phyloP scores from a whole-genome alignment of 228 moss, liverwort and hornwort species.

The Sphagnum magellanicum region DNA sequence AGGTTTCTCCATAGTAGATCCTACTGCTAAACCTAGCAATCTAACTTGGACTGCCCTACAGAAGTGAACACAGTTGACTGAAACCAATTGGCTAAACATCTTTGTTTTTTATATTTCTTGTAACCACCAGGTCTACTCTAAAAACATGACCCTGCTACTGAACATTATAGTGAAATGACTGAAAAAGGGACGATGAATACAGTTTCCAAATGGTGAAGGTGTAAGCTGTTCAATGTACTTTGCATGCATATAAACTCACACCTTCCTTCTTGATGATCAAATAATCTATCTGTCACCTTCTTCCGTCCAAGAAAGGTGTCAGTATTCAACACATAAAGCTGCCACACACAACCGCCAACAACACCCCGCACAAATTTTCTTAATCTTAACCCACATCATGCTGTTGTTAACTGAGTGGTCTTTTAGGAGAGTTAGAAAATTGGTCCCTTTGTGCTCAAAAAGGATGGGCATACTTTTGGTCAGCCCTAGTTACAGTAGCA shows the following conservation, averaged over 20 bases:
- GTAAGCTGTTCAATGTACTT: no score
- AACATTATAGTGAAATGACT: neutral
- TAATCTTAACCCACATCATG: neutral
- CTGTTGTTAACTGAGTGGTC: no score
- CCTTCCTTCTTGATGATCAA: slow-evolving; percentile 47
- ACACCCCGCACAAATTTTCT: neutral
- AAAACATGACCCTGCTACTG: no score
- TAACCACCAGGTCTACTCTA: no score
- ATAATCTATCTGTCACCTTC: slow-evolving; percentile 78
- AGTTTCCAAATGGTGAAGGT: slow-evolving; percentile 18
- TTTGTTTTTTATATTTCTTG: no score
- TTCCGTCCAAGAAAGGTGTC: slow-evolving; percentile 90
- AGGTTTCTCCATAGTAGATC: no score
- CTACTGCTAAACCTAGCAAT: no score
- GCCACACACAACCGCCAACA: slow-evolving; percentile 13
- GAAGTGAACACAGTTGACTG: no score
- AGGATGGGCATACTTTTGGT: neutral
- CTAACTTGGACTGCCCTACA: no score
- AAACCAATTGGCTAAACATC: no score
- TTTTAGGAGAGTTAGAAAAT: no score
- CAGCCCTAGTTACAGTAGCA: neutral
- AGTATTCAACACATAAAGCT: slow-evolving; percentile 84
- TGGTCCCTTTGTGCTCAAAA: neutral
- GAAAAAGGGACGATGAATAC: slow-evolving; percentile 2
- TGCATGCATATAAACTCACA: slow-evolving; percentile 1